These are phyloP conservation scores for Hyphopichia fennica DNA, from an alignment of 1,139 yeast species.

Conservation along the genomic window DNA sequence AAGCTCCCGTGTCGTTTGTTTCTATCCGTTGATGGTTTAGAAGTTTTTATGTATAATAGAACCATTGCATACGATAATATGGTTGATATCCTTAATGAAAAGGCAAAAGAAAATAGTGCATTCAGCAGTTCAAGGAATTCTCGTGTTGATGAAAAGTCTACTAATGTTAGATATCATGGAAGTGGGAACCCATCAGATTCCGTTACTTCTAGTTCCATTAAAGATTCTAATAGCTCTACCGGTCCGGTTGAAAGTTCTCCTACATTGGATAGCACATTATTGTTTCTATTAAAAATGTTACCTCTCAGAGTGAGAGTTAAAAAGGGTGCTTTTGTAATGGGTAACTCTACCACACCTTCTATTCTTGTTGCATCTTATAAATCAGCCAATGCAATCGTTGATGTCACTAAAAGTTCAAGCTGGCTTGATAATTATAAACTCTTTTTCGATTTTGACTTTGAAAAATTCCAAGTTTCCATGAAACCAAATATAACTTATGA, in stretches of 20 bases:
- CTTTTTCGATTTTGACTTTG: constrained; percentile 41
- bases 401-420: constrained; percentile 51
- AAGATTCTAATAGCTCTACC: background rate
- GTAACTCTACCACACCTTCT: constrained; percentile 77
- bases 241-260: background rate
- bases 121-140: constrained; percentile 4
- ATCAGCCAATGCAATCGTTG: constrained; percentile 58
- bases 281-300: constrained; percentile 39
- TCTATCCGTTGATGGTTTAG: constrained; percentile 71
- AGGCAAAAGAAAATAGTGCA: constrained; percentile 10
- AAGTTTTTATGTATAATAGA: constrained; percentile 77
- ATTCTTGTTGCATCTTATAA: constrained; percentile 63
- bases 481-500: constrained; percentile 67
- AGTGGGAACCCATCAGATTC: background rate
- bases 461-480: constrained; percentile 56
- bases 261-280: background rate
- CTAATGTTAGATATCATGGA: constrained; percentile 1
- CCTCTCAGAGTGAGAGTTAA: constrained; percentile 62
- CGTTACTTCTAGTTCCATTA: background rate
- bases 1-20: constrained; percentile 60
- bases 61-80: constrained; percentile 74
- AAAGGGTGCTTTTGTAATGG: constrained; percentile 74
- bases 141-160: constrained; percentile 3
- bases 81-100: constrained; percentile 40
- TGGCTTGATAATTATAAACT: constrained; percentile 56